Base-by-base conservation (phyloP, 352 stramenopile genomes). In the Globisporangium ultimum region DNA sequence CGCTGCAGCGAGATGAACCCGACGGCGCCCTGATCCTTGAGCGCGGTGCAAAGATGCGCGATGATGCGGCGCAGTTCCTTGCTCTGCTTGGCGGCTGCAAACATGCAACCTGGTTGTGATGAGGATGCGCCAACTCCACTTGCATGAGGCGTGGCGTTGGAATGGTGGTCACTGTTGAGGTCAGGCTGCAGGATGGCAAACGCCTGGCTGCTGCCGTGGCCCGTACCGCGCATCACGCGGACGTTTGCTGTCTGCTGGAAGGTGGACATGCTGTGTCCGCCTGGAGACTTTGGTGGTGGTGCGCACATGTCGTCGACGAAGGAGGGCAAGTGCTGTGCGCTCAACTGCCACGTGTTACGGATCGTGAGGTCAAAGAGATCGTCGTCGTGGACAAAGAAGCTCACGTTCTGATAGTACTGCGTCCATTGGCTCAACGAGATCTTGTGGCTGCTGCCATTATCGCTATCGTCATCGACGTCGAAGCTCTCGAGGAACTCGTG, bases 291-390 rank as follows among this genome's bases (percentile, higher is more conserved):
- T 8, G 22, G 8, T 22, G 48, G 18, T 0, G 22, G 24, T 24
- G 3, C n/a, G 51, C 15, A 38, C 15, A 63, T 7, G 9, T 52
- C 48, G 41, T 52, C 40, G 15, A 54, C 55, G 10, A 64, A n/a
- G n/a, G n/a, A n/a, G n/a, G n/a, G 14, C 36, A 55, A 34, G n/a
- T 52, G 34, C 6, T 60, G 22, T n/a, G 53, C 32, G 48, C n/a
- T n/a, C n/a, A 89, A 71, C 46, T 83, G 76, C 79, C 90, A 97
- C 12, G 86, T 87, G 60, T 97, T 97, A 58, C 87, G 82, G 38
- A 97, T 69, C 61, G 97, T 85, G 28, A 94, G 72, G 61, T 96
- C 85, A 56, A 97, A 97, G 53, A 97, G 91, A 40, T 97, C 86
- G 67, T 97, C 90, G 72, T 92, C 78, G 8, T 71, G 66, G 48